Evolutionary conservation across 2,329 filamentous ascomycete genomes (phyloP).

Genomic region (Bipolaris victoriae): DNA sequence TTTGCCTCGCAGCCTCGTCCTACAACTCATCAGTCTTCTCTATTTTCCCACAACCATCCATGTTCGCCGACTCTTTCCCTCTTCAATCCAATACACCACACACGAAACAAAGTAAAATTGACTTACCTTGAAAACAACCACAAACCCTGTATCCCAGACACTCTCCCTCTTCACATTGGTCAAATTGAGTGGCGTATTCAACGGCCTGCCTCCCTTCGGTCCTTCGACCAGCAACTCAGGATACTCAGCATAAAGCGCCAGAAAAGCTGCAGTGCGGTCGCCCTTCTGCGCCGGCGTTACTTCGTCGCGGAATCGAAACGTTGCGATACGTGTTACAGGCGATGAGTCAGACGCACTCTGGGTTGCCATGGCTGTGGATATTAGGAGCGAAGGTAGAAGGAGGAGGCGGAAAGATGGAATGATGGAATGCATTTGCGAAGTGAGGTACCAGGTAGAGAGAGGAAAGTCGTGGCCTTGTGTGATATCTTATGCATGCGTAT

Average conservation of each 20-base stretch:
- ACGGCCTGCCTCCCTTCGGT: conserved; percentile 29
- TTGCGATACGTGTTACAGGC: conserved; percentile 32
- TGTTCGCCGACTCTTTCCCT: not conserved
- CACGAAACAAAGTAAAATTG: not conserved
- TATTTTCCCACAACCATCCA: not conserved
- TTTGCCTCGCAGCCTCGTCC: conserved; percentile 28
- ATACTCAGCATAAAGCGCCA: conserved; percentile 29
- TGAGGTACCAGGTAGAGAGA: not conserved
- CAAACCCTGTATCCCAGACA: conserved; percentile 35
- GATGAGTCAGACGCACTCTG: not conserved
- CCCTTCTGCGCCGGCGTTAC: conserved; percentile 29
- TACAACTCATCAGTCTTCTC: conserved; percentile 2
- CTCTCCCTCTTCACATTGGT: conserved; percentile 32
- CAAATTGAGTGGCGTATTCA: conserved; percentile 30
- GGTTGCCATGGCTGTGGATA: not conserved
- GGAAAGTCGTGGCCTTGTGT: too few species aligned
- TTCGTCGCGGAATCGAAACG: conserved; percentile 27
- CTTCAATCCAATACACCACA: not conserved
- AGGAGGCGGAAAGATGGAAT: not conserved
- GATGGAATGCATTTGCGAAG: not conserved
- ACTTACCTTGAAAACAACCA: conserved; percentile 35
- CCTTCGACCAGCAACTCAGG: conserved; percentile 21
- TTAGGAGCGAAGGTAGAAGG: not conserved
- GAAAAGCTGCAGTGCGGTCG: conserved; percentile 31
- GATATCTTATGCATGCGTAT: too few species aligned